Evolutionary conservation across 2,329 filamentous ascomycete species (phyloP).

Genomic region (Coniochaeta sp.): DNA sequence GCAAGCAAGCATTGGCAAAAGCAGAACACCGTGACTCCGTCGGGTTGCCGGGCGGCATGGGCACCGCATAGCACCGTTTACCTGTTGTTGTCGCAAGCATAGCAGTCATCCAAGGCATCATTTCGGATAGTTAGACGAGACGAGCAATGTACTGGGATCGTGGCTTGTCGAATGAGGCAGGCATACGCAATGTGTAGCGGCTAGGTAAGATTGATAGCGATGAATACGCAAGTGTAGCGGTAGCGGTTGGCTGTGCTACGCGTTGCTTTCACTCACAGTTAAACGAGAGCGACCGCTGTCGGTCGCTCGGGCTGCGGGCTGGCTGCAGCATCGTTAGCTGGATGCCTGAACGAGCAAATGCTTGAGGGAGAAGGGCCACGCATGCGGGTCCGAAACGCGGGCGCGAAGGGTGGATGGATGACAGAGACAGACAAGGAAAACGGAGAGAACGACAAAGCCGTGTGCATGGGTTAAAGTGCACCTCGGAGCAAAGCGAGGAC

Average conservation of each 20-base stretch:
- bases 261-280: no score
- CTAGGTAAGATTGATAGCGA: no score
- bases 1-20: neutral
- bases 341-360: neutral
- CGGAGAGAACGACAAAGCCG: conserved; percentile 1
- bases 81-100: no score
- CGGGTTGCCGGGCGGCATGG: no score
- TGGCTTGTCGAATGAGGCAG: neutral
- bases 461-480: neutral
- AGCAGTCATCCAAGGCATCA: no score
- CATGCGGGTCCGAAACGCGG: neutral
- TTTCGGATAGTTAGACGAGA: no score
- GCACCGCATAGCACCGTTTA: no score
- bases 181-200: neutral
- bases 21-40: neutral
- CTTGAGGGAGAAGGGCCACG: neutral
- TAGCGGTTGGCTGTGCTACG: neutral
- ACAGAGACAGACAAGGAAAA: neutral
- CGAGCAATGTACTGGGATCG: no score
- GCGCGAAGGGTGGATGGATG: neutral
- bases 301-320: no score
- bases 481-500: neutral
- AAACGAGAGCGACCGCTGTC: neutral
- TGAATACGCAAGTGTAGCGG: neutral
- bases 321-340: neutral